phyloP scores from a whole-genome alignment of 1,284 basidiomycete species.

The Cystobasidium sp. region DNA sequence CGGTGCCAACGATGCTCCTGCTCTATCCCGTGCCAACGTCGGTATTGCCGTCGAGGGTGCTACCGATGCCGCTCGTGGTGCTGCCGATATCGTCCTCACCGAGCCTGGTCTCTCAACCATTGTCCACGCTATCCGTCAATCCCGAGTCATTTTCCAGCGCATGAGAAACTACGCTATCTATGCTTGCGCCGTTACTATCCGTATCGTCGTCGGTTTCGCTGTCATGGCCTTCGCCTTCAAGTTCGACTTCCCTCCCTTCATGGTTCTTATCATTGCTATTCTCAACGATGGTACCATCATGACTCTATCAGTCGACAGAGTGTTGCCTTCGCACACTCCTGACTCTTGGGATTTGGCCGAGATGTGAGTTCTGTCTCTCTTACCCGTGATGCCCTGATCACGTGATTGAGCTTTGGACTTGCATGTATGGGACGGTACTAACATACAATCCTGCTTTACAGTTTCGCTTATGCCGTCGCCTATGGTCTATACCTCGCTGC shows the following conservation, averaged over 20 bases:
- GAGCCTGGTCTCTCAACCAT: conserved; percentile 96
- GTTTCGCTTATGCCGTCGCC: conserved; percentile 87
- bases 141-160: conserved; percentile 95
- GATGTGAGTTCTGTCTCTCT: conserved; percentile 61
- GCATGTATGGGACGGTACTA: not conserved
- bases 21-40: conserved; percentile 90
- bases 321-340: conserved; percentile 80
- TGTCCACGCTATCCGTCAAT: conserved; percentile 92
- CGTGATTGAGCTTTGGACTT: not conserved
- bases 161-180: conserved; percentile 93
- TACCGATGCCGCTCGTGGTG: conserved; percentile 91
- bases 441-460: not conserved
- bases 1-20: conserved; percentile 95
- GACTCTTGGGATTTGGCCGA: conserved; percentile 96
- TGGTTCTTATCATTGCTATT: conserved; percentile 96
- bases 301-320: conserved; percentile 91
- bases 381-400: not conserved
- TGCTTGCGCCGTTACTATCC: conserved; percentile 90
- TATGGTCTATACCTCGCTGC: conserved; percentile 91
- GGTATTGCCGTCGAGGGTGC: conserved; percentile 97
- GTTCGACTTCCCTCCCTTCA: conserved; percentile 99
- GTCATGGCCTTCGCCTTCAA: conserved; percentile 93
- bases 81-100: conserved; percentile 91
- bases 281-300: conserved; percentile 99
- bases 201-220: conserved; percentile 97